Conservation (phyloP, 2,329 filamentous ascomycete species). For the Gliomastix tumulicola region DNA sequence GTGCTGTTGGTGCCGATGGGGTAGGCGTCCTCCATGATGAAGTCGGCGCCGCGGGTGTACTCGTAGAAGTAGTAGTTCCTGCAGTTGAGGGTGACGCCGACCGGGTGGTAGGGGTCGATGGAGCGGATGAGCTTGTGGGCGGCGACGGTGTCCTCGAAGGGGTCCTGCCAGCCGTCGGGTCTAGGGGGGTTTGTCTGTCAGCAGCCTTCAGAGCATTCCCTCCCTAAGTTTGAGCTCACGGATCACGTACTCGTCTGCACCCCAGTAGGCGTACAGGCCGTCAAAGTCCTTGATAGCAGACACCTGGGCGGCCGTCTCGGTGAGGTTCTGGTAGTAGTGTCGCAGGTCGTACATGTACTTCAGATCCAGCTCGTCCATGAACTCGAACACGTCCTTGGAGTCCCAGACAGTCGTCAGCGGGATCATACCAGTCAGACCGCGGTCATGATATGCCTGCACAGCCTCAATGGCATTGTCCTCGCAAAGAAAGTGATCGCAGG, state of each 20-base stretch:
- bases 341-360: slow-evolving; percentile 38
- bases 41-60: slow-evolving; percentile 48
- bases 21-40: slow-evolving; percentile 54
- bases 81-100: slow-evolving; percentile 54
- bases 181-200: too few species aligned
- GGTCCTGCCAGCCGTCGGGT: slow-evolving; percentile 49
- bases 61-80: slow-evolving; percentile 51
- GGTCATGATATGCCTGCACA: slow-evolving; percentile 22
- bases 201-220: too few species aligned
- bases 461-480: slow-evolving; percentile 23
- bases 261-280: slow-evolving; percentile 37
- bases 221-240: too few species aligned
- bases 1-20: slow-evolving; percentile 50
- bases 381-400: slow-evolving; percentile 25
- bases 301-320: slow-evolving; percentile 28
- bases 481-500: slow-evolving; percentile 34
- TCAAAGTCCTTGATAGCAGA: slow-evolving; percentile 28
- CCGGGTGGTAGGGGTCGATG: slow-evolving; percentile 55
- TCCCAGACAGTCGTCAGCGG: slow-evolving; percentile 30
- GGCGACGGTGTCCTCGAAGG: slow-evolving; percentile 35
- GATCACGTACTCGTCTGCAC: slow-evolving; percentile 38
- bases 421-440: slow-evolving; percentile 37
- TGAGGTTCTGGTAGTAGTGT: slow-evolving; percentile 34
- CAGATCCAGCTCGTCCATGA: slow-evolving; percentile 29
- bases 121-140: slow-evolving; percentile 35